phyloP scores from a whole-genome alignment of 441 rosid genomes.

The Flueggea neowawraea region DNA sequence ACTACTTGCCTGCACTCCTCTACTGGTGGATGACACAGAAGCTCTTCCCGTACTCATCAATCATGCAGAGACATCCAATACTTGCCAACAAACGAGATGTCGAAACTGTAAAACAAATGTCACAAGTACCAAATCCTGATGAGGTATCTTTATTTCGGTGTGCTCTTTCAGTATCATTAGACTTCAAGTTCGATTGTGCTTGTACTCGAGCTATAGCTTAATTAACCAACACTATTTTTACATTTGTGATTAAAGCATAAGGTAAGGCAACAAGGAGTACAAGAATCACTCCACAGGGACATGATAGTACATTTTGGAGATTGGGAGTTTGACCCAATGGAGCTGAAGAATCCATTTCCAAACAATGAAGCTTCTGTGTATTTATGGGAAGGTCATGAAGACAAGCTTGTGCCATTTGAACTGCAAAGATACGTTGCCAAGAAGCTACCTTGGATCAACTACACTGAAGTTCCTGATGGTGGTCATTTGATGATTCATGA shows the following conservation, averaged over 20 bases:
- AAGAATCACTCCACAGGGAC: conserved; percentile 36
- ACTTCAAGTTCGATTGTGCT: too few relatives aligned
- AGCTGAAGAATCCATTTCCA: conserved; percentile 33
- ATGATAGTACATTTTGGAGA: conserved; percentile 36
- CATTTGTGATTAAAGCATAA: neutral
- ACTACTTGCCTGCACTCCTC: conserved; percentile 50
- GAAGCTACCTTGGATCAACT: conserved; percentile 38
- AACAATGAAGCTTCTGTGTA: conserved; percentile 24
- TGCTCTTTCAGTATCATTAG: too few relatives aligned
- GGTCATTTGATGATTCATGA: conserved; percentile 38
- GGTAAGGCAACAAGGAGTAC: conserved; percentile 21
- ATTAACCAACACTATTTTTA: too few relatives aligned
- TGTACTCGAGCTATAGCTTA: too few relatives aligned
- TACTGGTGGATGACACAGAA: conserved; percentile 85
- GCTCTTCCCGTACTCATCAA: conserved; percentile 34
- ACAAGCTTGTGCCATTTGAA: conserved; percentile 38
- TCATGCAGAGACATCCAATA: conserved; percentile 21
- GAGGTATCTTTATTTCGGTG: conserved; percentile 18
- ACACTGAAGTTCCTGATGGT: conserved; percentile 30
- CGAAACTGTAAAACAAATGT: conserved; percentile 14
- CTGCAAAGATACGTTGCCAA: conserved; percentile 24
- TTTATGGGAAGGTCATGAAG: conserved; percentile 42
- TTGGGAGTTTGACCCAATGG: conserved; percentile 51
- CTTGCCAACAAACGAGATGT: conserved; percentile 26
- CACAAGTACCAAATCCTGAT: conserved; percentile 15